Evolutionary conservation across 495 filamentous ascomycete genomes (phyloP), one percentile per base, ranked within the genome.

Genomic region (Pyrenula massariospora): DNA sequence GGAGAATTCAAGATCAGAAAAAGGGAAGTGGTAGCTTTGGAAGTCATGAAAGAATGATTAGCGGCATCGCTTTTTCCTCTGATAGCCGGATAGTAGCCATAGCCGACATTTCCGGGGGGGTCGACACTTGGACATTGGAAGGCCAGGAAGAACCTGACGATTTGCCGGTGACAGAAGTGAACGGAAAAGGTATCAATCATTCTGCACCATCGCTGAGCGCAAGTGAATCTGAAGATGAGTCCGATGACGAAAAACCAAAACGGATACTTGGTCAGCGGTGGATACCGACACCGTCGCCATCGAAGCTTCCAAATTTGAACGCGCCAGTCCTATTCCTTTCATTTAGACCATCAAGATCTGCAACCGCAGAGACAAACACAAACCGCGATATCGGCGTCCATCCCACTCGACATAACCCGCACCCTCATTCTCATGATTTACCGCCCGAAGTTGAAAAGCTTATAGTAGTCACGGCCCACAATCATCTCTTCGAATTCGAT

Each of bases 111-210:
- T 83, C 84, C 52, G 94, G 94, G 24, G 86, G 84, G 66, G 77
- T 99, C 24, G 91, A 96, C 65, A 88, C 84, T 12, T 99, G 89
- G 84, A 68, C 87, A 2, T 68, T 96, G 24, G 75, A 80, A 57
- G 77, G 74, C 47, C 76, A 75, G 22, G 72, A 76, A 61, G 76
- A 77, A 53, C 54, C 64, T 24, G 56, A 50, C 10, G 24, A 60
- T 8, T 65, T 65, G 48, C 64, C 54, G 69, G 70, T 54, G 53
- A 57, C 24, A 52, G 68, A 66, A 66, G 66, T 50, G 68, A 68
- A 62, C 54, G 63, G 54, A 22, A 21, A 20, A 53, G 48, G 21
- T 53, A 51, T 21, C 54, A 56, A 20, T 58, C 60, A 55, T 62
- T 55, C 8, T 65, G 10, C 8, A 24, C 22, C 50, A 8, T 20